Evolutionary conservation across 352 stramenopile genomes (phyloP).

Genomic region (Phytopythium mirpurense): DNA sequence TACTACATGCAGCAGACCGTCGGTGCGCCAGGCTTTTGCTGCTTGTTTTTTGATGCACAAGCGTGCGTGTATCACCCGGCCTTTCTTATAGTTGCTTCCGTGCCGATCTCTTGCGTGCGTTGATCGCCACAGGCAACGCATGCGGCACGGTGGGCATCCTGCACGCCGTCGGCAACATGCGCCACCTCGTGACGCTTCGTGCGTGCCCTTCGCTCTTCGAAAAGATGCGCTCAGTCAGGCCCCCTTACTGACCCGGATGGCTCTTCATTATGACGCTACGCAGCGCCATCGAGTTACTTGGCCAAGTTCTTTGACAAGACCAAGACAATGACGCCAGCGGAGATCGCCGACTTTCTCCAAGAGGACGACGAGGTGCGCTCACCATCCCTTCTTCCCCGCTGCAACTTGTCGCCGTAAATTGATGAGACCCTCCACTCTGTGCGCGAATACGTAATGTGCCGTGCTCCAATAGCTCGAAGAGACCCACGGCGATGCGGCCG

Average conservation of each 20-base stretch:
- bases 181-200: conserved; percentile 64
- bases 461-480: conserved; percentile 90
- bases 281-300: conserved; percentile 65
- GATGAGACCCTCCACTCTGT: too few relatives aligned
- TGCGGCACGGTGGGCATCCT: conserved; percentile 96
- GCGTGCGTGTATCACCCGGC: too few relatives aligned
- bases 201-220: conserved; percentile 5
- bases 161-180: conserved; percentile 92
- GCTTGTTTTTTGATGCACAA: too few relatives aligned
- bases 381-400: too few relatives aligned
- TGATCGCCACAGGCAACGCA: conserved; percentile 73
- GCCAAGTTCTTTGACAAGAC: conserved; percentile 83
- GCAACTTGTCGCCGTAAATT: too few relatives aligned
- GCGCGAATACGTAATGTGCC: too few relatives aligned
- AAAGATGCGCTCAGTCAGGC: too few relatives aligned
- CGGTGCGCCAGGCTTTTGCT: conserved; percentile 17
- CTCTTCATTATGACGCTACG: too few relatives aligned
- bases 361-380: conserved; percentile 81
- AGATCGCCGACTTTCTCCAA: conserved; percentile 88
- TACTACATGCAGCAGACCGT: conserved; percentile 96
- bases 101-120: background rate
- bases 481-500: conserved; percentile 88
- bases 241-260: too few relatives aligned
- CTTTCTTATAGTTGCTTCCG: too few relatives aligned
- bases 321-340: conserved; percentile 59